A percentile compares a stretch with the other conserved stretches of the same genome.
Evolutionary conservation across 2,329 filamentous ascomycete species (phyloP).

Genomic region (Coniochaeta ligniaria): DNA sequence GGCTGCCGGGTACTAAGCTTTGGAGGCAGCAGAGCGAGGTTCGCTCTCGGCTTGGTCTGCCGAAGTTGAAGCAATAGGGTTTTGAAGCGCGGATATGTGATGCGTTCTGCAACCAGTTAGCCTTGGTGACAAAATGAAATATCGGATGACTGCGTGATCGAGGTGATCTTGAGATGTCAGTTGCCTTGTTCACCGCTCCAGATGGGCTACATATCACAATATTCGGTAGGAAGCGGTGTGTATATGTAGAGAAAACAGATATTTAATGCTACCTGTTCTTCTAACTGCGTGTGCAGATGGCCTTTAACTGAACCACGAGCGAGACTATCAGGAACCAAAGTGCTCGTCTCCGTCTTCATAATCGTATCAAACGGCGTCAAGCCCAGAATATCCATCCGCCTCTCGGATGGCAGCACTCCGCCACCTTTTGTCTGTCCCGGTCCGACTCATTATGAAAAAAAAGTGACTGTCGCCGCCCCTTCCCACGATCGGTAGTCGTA

Average conservation of each 20-base stretch:
- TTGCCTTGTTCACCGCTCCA: neutral
- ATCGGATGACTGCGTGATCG: neutral
- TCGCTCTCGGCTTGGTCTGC: neutral
- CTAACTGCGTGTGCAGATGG: neutral
- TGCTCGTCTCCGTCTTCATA: neutral
- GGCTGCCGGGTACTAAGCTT: neutral
- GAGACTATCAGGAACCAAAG: neutral
- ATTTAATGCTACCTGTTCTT: neutral
- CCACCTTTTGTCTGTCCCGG: neutral
- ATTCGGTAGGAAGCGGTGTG: too few relatives aligned
- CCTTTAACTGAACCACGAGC: neutral
- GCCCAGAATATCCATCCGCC: neutral
- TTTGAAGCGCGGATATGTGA: neutral
- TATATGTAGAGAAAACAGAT: too few relatives aligned
- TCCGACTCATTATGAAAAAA: neutral
- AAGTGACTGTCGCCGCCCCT: neutral
- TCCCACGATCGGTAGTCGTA: neutral
- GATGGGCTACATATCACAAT: neutral
- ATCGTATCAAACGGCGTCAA: neutral
- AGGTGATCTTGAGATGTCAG: neutral
- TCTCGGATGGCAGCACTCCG: neutral
- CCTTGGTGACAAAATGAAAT: neutral
- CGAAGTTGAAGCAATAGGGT: neutral
- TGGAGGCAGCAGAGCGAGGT: neutral
- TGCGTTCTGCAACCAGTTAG: neutral